These are phyloP conservation scores for Capsicum baccatum DNA, from an alignment of 257 asterid species.

Conservation along the genomic window DNA sequence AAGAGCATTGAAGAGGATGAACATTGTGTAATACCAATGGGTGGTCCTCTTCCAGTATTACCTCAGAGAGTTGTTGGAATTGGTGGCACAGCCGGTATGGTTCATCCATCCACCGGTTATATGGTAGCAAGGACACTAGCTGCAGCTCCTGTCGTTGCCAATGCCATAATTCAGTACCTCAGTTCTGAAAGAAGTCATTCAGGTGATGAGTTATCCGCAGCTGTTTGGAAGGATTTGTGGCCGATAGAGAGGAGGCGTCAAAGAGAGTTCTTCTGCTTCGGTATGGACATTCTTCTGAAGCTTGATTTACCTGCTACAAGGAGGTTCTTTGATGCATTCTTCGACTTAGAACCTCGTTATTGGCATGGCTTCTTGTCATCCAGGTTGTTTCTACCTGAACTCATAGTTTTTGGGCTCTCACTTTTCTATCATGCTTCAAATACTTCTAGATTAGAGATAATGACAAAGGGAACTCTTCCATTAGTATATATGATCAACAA, in stretches of 20 bases:
- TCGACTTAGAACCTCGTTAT: slow-evolving; percentile 85
- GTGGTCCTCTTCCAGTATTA: slow-evolving; percentile 90
- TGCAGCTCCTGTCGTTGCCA: slow-evolving; percentile 91
- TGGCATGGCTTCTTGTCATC: slow-evolving; percentile 98
- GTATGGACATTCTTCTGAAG: slow-evolving; percentile 92
- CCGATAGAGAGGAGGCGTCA: slow-evolving; percentile 95
- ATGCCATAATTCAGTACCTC: slow-evolving; percentile 71
- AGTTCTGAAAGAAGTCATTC: slow-evolving; percentile 49
- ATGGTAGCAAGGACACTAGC: slow-evolving; percentile 98
- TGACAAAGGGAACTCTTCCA: slow-evolving; percentile 88
- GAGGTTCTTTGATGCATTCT: slow-evolving; percentile 87
- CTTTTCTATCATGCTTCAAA: slow-evolving; percentile 77
- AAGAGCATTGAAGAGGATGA: slow-evolving; percentile 93
- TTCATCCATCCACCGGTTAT: slow-evolving; percentile 95
- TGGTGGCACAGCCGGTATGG: slow-evolving; percentile 99
- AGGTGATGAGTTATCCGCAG: slow-evolving; percentile 62
- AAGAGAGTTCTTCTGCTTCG: slow-evolving; percentile 93
- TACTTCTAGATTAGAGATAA: slow-evolving; percentile 81
- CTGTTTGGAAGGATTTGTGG: slow-evolving; percentile 96
- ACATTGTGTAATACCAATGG: slow-evolving; percentile 94
- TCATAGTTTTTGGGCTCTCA: slow-evolving; percentile 72
- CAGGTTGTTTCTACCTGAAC: slow-evolving; percentile 85
- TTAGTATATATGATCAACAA: slow-evolving; percentile 76
- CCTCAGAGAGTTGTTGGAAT: slow-evolving; percentile 93
- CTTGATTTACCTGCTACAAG: slow-evolving; percentile 83